These are phyloP conservation scores for Datura wrightii DNA, from an alignment of 257 asterid genomes.

Conservation along the genomic window DNA sequence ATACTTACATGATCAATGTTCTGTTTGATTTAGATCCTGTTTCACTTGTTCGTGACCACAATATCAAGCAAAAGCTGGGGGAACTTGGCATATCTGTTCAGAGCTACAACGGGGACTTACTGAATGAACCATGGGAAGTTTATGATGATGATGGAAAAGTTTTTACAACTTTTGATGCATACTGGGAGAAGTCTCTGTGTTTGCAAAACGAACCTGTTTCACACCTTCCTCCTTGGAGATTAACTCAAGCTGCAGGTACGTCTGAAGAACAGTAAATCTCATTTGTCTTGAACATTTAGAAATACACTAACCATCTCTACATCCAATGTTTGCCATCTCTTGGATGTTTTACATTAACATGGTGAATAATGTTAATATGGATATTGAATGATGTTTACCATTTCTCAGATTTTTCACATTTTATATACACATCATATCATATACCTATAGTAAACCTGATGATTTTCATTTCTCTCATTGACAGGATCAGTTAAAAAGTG, in stretches of 20 bases:
- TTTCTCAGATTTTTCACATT: background rate
- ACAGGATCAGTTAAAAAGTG: conserved; percentile 58
- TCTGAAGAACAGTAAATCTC: conserved; percentile 3
- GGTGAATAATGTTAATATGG: conserved; percentile 9
- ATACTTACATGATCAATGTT: background rate
- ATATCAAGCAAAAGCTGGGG: conserved; percentile 69
- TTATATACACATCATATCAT: background rate
- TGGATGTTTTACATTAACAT: background rate
- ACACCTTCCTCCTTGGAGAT: conserved; percentile 78
- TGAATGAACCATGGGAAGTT: conserved; percentile 93
- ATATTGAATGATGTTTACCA: background rate
- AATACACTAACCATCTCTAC: background rate
- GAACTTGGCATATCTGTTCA: conserved; percentile 73
- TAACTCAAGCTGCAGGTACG: conserved; percentile 63
- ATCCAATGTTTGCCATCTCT: background rate
- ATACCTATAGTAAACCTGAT: conserved; percentile 1
- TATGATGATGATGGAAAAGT: conserved; percentile 65
- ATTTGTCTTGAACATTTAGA: background rate
- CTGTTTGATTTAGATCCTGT: conserved; percentile 64
- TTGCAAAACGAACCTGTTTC: conserved; percentile 61
- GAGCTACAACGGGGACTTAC: conserved; percentile 73
- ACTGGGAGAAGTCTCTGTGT: conserved; percentile 76
- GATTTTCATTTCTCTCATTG: background rate
- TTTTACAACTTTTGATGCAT: conserved; percentile 67
- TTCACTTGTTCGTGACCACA: conserved; percentile 93